These are phyloP conservation scores for Penicillium silybi DNA, from an alignment of 495 filamentous ascomycete species.

Conservation along the genomic window DNA sequence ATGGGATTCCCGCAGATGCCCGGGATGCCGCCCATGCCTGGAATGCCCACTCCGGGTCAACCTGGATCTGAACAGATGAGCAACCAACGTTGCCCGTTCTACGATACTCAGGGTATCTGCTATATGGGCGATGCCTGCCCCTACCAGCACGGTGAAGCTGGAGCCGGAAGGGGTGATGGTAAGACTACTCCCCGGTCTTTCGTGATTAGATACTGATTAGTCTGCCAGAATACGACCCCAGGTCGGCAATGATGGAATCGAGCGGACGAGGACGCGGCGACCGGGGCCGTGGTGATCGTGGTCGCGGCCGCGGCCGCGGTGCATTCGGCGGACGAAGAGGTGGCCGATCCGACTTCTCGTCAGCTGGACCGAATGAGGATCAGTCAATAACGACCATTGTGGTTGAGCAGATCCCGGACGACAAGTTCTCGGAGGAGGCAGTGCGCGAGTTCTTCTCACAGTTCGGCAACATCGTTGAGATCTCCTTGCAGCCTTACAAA, in stretches of 20 bases:
- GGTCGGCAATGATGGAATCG: constrained; percentile 46
- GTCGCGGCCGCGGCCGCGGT: constrained; percentile 48
- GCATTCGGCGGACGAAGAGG: constrained; percentile 47
- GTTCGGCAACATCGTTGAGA: constrained; percentile 71
- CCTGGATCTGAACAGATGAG: constrained; percentile 29
- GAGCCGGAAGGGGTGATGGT: constrained; percentile 50
- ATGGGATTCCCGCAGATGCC: constrained; percentile 61
- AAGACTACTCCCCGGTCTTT: constrained; percentile 12
- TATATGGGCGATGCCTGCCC: constrained; percentile 70
- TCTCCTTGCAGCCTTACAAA: constrained; percentile 74
- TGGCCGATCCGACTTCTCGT: constrained; percentile 66
- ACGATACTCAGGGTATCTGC: constrained; percentile 85
- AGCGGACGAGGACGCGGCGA: constrained; percentile 14
- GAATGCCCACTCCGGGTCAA: constrained; percentile 31
- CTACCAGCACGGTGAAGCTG: constrained; percentile 75
- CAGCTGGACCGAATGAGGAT: constrained; percentile 70
- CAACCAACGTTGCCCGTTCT: constrained; percentile 72
- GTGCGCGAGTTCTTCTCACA: constrained; percentile 80
- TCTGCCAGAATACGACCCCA: constrained; percentile 78
- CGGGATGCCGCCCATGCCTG: constrained; percentile 47
- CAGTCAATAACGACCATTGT: constrained; percentile 76
- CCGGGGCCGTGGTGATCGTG: constrained; percentile 38
- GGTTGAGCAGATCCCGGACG: constrained; percentile 88
- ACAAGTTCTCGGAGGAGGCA: constrained; percentile 69
- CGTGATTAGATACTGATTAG: constrained; percentile 4